These are phyloP conservation scores for Globisporangium canariense DNA, from an alignment of 352 stramenopile species.

Conservation along the genomic window DNA sequence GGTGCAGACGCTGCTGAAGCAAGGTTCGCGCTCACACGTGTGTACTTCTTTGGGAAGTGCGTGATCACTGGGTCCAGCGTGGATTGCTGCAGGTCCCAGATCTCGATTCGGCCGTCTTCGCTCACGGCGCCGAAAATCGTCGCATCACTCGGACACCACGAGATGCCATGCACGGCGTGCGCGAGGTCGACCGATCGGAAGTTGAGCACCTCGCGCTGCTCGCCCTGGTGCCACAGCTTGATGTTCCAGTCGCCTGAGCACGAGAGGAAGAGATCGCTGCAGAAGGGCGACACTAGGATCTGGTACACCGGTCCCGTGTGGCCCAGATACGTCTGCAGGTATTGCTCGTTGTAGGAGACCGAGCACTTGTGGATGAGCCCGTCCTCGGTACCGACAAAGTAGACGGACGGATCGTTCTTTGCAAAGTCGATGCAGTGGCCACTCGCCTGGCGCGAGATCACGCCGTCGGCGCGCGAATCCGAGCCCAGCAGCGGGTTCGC, in stretches of 20 bases:
- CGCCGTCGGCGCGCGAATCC: constrained; percentile 67
- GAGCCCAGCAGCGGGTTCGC: constrained; percentile 64
- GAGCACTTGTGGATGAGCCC: constrained; percentile 91
- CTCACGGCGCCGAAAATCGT: constrained; percentile 85
- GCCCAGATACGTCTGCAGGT: constrained; percentile 87
- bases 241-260: constrained; percentile 90
- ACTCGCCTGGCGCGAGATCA: constrained; percentile 86
- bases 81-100: constrained; percentile 88
- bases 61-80: constrained; percentile 83
- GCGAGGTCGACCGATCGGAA: constrained; percentile 77
- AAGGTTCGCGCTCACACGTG: constrained; percentile 9
- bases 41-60: constrained; percentile 64
- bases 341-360: constrained; percentile 93
- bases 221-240: constrained; percentile 78
- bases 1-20: constrained; percentile 6
- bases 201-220: constrained; percentile 53
- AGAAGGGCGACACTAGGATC: constrained; percentile 86
- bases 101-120: constrained; percentile 89
- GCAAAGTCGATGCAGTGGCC: constrained; percentile 89
- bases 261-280: constrained; percentile 79
- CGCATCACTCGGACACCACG: constrained; percentile 80
- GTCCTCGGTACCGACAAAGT: constrained; percentile 91
- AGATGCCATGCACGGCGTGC: constrained; percentile 79
- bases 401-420: constrained; percentile 72
- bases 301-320: constrained; percentile 90